These are phyloP conservation scores for Pseudomonodictys pantanalensis DNA, from an alignment of 495 filamentous ascomycete species.

Conservation along the genomic window DNA sequence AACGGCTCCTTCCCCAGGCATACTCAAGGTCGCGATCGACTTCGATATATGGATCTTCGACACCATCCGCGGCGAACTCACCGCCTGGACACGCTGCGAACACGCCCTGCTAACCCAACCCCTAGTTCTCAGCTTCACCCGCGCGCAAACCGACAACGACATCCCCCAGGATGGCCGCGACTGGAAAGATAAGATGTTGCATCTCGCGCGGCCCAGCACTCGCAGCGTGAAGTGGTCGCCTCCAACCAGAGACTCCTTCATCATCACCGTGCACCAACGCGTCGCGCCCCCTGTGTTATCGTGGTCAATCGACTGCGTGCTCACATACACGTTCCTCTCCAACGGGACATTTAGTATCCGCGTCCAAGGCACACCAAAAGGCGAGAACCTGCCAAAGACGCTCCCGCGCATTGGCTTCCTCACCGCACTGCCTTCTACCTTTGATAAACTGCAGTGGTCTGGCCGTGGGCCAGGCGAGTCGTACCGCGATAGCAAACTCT, in stretches of 20 bases:
- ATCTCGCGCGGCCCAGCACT: constrained; percentile 48
- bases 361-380: constrained; percentile 45
- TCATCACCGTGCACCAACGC: constrained; percentile 46
- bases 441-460: constrained; percentile 53
- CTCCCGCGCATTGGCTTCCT: constrained; percentile 59
- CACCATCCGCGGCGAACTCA: constrained; percentile 10
- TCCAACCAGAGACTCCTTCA: constrained; percentile 28
- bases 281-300: constrained; percentile 56
- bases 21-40: not conserved
- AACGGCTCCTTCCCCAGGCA: not conserved
- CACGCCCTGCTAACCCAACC: constrained; percentile 13
- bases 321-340: constrained; percentile 49
- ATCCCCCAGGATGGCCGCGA: constrained; percentile 45
- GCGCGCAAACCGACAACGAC: constrained; percentile 66
- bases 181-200: constrained; percentile 43
- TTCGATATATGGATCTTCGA: constrained; percentile 6
- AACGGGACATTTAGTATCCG: constrained; percentile 47
- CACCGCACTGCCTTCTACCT: constrained; percentile 42
- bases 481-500: constrained; percentile 59
- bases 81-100: constrained; percentile 1
- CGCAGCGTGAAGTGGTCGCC: constrained; percentile 43
- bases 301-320: constrained; percentile 53
- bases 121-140: constrained; percentile 44
- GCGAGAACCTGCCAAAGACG: constrained; percentile 47
- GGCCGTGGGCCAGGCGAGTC: constrained; percentile 63